Evolutionary conservation across 2,329 filamentous ascomycete species (phyloP), one percentile per base, ranked within the genome.

Genomic region (Rhynchosporium agropyri): DNA sequence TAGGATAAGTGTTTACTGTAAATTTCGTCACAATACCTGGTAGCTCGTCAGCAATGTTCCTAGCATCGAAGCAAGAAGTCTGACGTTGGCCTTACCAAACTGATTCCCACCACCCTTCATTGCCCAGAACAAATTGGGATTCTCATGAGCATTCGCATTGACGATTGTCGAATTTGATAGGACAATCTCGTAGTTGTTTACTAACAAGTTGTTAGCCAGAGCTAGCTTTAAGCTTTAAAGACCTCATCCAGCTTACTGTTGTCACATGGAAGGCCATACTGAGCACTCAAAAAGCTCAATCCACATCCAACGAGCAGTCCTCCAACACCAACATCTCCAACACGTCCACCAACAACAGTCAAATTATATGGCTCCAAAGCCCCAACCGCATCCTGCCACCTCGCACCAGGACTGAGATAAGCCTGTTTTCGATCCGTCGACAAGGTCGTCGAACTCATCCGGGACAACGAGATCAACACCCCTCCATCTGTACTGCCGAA

Each of bases 251-350:
- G 49, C 58, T 61, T 59, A 65, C 64, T 60, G 60, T 78, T 80
- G 63, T 80, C 79, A 36, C 77, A 78, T 20, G 79, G 77, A 76
- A 79, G 80, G 28, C 80, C 80, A 64, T 82, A 80, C 57, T 76
- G 73, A 8, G 67, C 62, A 50, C 65, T 69, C 10, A 73, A 33
- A 64, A 70, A 63, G 42, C 66, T 69, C 15, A 70, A 50, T 7
- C 68, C 68, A 29, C 68, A 67, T 8, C 68, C 68, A 56, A 71
- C 73, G 43, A 81, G 76, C 50, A 80, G 76, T 4, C 80, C 79
- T 8, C 75, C 74, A n/a, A 79, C 77, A 15, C 77, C 77, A 46
- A 79, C 67, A 9, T 72, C 74, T 31, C 75, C 69, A 56, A 82
- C 73, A 31, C 80, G 75, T 6, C 78, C 80, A 55, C 80, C 79